Base-by-base conservation (phyloP, 768 basidiomycete species). In the Wakefieldia striispora region DNA sequence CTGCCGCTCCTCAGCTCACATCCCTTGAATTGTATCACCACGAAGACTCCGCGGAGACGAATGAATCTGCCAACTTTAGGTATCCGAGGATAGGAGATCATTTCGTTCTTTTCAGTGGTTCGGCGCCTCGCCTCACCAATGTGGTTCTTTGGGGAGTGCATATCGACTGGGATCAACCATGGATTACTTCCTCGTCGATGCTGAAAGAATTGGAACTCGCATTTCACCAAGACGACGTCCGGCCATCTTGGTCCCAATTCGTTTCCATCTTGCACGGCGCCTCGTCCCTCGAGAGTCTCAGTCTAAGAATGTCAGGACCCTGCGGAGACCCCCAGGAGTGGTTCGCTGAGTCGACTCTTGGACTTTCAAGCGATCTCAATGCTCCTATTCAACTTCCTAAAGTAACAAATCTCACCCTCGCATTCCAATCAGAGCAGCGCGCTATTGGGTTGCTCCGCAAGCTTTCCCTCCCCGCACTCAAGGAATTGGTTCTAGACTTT, bases 91-190 rank as follows among this genome's bases (percentile, higher is more conserved):
- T 66, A 33, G 71, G 70, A 3, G 49, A 47, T 6, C 52, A 54
- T 33, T 80, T 83, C 67, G 67, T 74, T 11, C 72, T 79, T 16
- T 82, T 88, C 57, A 73, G 78, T 3, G 74, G 76, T 21, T 74
- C 74, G 16, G 66, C 69, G 8, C 88, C 88, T 1, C 73, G 69
- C 8, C 69, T 90, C 13, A 67, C 62, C 17, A 58, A 67, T 4
- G 64, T 80, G 29, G 69, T 70, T 10, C 70, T 90, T 23, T 86
- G 83, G 81, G 86, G 85, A 34, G 82, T 88, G 5, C 86, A 86
- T 53, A 64, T 89, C 29, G 75, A 82, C 49, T 90, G 88, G 88
- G 70, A 75, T 26, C 68, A 72, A 29, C 70, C 74, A 14, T 61
- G 73, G 19, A 53, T 67, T 24, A 26, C 49, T 6, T 55, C 60